These are phyloP conservation scores for Citrus unshiu DNA, from an alignment of 345 rosid genomes.

Conservation along the genomic window DNA sequence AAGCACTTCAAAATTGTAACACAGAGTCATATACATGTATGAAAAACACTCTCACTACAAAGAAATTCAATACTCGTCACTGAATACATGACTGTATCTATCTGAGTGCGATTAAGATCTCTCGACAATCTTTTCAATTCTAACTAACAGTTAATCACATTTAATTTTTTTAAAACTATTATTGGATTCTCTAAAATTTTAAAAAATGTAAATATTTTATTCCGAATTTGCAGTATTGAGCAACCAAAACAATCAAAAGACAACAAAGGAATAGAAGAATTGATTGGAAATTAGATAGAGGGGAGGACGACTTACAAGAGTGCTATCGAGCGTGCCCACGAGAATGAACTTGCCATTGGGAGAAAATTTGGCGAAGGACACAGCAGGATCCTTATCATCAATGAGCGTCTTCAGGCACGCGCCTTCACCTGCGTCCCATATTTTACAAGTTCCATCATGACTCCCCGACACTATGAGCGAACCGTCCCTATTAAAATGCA, in stretches of 20 bases:
- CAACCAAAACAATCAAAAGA: background rate
- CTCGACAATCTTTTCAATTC: background rate
- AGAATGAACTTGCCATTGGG: slow-evolving; percentile 92
- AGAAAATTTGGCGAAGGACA: slow-evolving; percentile 91
- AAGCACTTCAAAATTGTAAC: background rate
- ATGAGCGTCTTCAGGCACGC: slow-evolving; percentile 73
- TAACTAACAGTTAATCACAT: background rate
- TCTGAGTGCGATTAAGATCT: background rate
- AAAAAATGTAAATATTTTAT: background rate
- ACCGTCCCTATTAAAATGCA: slow-evolving; percentile 87
- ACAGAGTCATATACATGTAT: background rate
- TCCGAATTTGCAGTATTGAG: background rate
- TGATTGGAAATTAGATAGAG: background rate
- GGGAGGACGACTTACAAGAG: slow-evolving; percentile 62
- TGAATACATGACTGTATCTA: background rate
- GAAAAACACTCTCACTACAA: background rate
- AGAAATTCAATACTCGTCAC: background rate
- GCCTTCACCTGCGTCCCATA: slow-evolving; percentile 85
- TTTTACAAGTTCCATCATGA: slow-evolving; percentile 86
- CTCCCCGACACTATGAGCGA: slow-evolving; percentile 91
- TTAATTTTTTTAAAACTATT: too few relatives aligned
- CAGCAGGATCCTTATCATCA: slow-evolving; percentile 65
- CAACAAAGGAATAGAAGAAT: background rate
- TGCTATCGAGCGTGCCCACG: slow-evolving; percentile 79
- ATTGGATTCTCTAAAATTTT: background rate